These are phyloP conservation scores for Cyberlindnera euphorbiae DNA, from an alignment of 805 yeast species.

Conservation along the genomic window DNA sequence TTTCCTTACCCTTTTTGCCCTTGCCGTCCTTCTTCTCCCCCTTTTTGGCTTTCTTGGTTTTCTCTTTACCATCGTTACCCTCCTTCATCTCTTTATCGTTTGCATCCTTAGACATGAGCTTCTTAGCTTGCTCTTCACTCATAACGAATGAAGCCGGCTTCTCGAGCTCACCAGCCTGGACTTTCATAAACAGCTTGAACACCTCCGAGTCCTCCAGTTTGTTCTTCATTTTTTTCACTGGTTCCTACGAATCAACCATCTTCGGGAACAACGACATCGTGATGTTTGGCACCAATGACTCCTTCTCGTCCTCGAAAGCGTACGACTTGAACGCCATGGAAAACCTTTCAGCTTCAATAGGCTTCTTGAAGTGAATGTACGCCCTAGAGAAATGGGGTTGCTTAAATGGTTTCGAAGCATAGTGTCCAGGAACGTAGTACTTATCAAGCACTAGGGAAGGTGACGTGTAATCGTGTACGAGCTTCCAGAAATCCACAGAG, in stretches of 20 bases:
- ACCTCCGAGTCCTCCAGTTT: constrained; percentile 18
- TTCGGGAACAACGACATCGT: constrained; percentile 31
- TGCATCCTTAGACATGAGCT: neutral
- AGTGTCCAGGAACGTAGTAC: constrained; percentile 40
- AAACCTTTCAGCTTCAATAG: constrained; percentile 26
- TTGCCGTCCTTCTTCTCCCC: constrained; percentile 1
- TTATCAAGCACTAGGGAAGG: constrained; percentile 13
- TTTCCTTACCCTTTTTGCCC: constrained; percentile 1
- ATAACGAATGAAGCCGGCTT: constrained; percentile 14
- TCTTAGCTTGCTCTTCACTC: constrained; percentile 5
- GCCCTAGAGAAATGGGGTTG: constrained; percentile 38
- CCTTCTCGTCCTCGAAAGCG: constrained; percentile 22
- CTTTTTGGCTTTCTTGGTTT: neutral
- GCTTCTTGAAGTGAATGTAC: constrained; percentile 34
- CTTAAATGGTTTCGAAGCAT: constrained; percentile 35
- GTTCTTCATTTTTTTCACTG: constrained; percentile 1
- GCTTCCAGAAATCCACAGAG: constrained; percentile 27
- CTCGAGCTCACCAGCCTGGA: constrained; percentile 17
- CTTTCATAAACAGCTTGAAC: constrained; percentile 22
- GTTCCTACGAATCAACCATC: constrained; percentile 23
- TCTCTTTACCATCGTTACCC: too few relatives aligned
- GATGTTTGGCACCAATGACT: constrained; percentile 31
- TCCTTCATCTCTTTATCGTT: neutral
- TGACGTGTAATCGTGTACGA: constrained; percentile 15
- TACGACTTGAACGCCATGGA: constrained; percentile 20